Percentiles rank a stretch among this genome's conserved stretches.
Conservation (phyloP, 345 rosid species). For the Brassica carinata region DNA sequence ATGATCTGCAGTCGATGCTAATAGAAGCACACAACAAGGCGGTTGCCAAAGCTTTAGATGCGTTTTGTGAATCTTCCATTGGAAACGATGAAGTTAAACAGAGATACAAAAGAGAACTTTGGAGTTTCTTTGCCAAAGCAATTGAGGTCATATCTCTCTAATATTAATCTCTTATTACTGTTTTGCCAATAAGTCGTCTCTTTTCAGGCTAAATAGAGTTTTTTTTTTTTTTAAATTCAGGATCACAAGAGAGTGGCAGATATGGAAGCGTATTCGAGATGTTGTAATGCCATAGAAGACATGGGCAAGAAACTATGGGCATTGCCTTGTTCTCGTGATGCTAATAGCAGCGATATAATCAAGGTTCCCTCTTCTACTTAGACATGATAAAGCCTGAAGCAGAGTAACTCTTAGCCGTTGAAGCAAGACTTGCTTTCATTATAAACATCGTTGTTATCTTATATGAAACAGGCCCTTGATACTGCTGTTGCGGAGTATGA, state of each 20-base stretch:
- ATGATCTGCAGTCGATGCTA: slow-evolving; percentile 38
- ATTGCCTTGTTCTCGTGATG: slow-evolving; percentile 42
- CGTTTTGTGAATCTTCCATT: slow-evolving; percentile 45
- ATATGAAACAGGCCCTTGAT: slow-evolving; percentile 50
- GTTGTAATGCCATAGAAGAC: slow-evolving; percentile 47
- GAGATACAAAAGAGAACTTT: slow-evolving; percentile 43
- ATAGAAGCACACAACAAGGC: slow-evolving; percentile 48
- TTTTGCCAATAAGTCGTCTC: neutral
- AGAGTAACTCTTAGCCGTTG: slow-evolving; percentile 7
- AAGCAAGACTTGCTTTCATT: slow-evolving; percentile 11
- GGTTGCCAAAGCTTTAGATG: slow-evolving; percentile 39
- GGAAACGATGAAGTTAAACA: slow-evolving; percentile 41
- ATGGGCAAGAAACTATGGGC: slow-evolving; percentile 50
- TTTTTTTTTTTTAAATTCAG: neutral
- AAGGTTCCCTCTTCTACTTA: slow-evolving; percentile 21
- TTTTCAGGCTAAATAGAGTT: slow-evolving; percentile 3
- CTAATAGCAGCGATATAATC: slow-evolving; percentile 36
- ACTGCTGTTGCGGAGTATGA: slow-evolving; percentile 46
- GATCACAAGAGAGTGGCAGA: slow-evolving; percentile 41
- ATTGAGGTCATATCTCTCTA: slow-evolving; percentile 36
- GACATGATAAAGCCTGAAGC: slow-evolving; percentile 1
- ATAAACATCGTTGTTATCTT: slow-evolving; percentile 14
- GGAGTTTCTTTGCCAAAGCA: slow-evolving; percentile 44
- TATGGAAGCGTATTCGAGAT: slow-evolving; percentile 48
- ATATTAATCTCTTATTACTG: neutral